These are phyloP conservation scores for Phoenix dactylifera DNA, from an alignment of 176 grass and related monocot species.

Conservation along the genomic window DNA sequence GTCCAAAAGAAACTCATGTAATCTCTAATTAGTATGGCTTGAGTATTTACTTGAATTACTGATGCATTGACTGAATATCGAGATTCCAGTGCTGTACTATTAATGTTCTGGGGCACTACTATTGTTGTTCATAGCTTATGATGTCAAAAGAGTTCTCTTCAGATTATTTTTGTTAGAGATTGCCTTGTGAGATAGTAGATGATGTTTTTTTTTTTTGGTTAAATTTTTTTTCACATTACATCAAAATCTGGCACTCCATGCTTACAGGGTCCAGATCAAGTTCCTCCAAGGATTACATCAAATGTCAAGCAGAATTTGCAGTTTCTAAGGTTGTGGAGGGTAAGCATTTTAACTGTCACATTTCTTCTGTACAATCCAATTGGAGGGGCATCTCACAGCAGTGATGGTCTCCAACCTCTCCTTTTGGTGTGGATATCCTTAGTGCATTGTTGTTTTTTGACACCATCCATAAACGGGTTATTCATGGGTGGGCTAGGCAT, in stretches of 20 bases:
- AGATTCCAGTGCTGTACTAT: no score
- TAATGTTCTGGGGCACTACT: no score
- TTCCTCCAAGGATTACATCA: constrained; percentile 79
- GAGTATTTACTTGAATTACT: no score
- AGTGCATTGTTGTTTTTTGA: no score
- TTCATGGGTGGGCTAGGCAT: no score
- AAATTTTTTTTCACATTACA: not conserved
- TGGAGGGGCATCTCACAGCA: not conserved
- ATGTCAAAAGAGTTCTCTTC: not conserved
- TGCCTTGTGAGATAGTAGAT: not conserved
- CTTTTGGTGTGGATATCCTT: not conserved
- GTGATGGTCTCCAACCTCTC: not conserved
- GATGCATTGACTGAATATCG: no score
- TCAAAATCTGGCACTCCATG: not conserved
- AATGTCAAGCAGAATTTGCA: constrained; percentile 85
- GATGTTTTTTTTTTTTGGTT: not conserved
- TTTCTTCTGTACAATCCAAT: constrained; percentile 2
- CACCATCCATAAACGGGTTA: no score
- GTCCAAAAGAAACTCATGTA: no score
- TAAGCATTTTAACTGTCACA: constrained; percentile 12
- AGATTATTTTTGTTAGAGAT: not conserved
- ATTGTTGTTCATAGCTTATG: no score
- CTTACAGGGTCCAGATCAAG: constrained; percentile 40
- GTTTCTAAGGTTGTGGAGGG: constrained; percentile 74
- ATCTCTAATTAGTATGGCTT: no score